Evolutionary conservation across 1,284 basidiomycete genomes (phyloP), one percentile per base, ranked within the genome.

Genomic region (Volvariella surrecta): DNA sequence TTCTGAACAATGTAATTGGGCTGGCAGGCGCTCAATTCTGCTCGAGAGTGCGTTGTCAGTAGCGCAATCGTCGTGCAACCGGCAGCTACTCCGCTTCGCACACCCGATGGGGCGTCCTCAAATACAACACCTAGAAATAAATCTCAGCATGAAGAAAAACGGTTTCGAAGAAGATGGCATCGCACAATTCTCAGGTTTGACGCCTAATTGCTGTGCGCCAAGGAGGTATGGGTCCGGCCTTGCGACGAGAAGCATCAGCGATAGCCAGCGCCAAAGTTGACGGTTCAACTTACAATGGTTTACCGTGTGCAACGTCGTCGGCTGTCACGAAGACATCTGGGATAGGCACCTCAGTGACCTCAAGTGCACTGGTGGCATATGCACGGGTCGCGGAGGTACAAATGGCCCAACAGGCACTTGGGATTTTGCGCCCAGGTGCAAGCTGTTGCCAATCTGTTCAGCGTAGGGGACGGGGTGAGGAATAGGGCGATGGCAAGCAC

Each of bases 181-280:
- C 71, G 48, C 43, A 76, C 83, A 89, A 31, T 73, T 73, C 42
- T 68, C 60, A 19, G 80, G 75, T 30, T 74, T 68, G 9, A 80
- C 74, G 1, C 75, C 71, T 55, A 76, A 79, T 46, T 67, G 67
- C 54, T 77, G 61, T 17, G 86, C 85, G 10, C 83, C 86, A 22
- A 82, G 68, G 42, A 88, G 64, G 64, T 92, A 95, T 4, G 91
- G 91, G 55, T 92, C 90, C 6, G 91, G 89, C 63, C 87, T 72
- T 60, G 32, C 18, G 19, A 34, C 38, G 9, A 8, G 6, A 19
- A 15, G 6, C 15, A 19, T 15, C 34, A 15, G 6, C 34, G 8
- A 35, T 15, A 19, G 8, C 13, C 18, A 7, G 34, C n/a, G 4
- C 7, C 13, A 16, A 35, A 6, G 4, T 35, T 6, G 6, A 3